These are phyloP conservation scores for Nigrograna mackinnonii DNA, from an alignment of 2,329 filamentous ascomycete species.

Conservation along the genomic window DNA sequence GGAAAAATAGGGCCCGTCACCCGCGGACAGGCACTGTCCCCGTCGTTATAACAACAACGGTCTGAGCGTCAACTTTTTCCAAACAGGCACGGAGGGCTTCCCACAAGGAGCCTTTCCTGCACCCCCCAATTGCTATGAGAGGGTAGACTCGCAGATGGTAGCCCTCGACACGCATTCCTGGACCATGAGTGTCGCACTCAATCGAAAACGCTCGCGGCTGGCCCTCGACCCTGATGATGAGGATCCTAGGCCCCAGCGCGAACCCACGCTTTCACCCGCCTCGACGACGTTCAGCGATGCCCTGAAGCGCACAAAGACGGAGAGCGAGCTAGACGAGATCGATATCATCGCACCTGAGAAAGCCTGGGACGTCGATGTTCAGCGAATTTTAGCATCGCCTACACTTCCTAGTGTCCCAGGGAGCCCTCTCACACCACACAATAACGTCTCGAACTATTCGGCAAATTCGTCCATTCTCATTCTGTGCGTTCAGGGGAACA, in stretches of 20 bases:
- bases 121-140: too few relatives aligned
- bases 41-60: constrained; percentile 2
- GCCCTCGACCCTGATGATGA: constrained; percentile 29
- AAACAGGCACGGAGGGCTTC: too few relatives aligned
- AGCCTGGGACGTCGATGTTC: constrained; percentile 37
- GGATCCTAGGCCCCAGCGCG: constrained; percentile 9
- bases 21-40: too few relatives aligned
- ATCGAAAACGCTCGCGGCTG: constrained; percentile 38
- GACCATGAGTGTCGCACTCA: constrained; percentile 33
- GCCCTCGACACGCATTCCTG: constrained; percentile 16
- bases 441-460: constrained; percentile 27
- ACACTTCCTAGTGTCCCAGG: constrained; percentile 18
- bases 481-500: constrained; percentile 38
- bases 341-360: constrained; percentile 26
- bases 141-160: too few relatives aligned
- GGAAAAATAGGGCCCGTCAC: too few relatives aligned
- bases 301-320: constrained; percentile 38
- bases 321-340: constrained; percentile 40
- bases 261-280: constrained; percentile 22
- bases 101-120: too few relatives aligned
- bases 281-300: constrained; percentile 13
- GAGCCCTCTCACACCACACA: constrained; percentile 23
- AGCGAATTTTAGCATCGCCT: constrained; percentile 31
- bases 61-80: too few relatives aligned
- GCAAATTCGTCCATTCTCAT: constrained; percentile 24